phyloP scores from a whole-genome alignment of 2,329 filamentous ascomycete species.

The Colletotrichum sansevieriae region DNA sequence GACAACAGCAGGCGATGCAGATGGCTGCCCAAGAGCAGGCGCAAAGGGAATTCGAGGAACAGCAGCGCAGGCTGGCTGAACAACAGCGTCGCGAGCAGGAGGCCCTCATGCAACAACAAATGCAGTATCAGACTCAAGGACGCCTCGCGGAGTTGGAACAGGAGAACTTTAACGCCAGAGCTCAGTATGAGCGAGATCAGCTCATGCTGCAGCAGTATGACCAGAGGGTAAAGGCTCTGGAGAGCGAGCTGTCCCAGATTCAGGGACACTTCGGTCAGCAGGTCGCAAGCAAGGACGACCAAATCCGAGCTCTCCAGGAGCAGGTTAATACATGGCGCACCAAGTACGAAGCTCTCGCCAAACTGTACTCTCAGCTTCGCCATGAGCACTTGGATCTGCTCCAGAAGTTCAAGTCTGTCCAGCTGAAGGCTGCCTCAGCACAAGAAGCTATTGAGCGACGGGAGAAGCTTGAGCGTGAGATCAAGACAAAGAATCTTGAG shows the following conservation, averaged over 20 bases:
- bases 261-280: conserved; percentile 89
- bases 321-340: conserved; percentile 98
- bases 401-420: conserved; percentile 95
- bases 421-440: conserved; percentile 95
- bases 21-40: conserved; percentile 86
- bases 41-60: conserved; percentile 95
- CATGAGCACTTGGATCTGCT: conserved; percentile 95
- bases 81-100: conserved; percentile 93
- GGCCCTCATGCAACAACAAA: conserved; percentile 88
- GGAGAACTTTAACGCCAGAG: conserved; percentile 92
- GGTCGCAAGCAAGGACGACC: conserved; percentile 90
- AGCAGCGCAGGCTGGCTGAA: conserved; percentile 87
- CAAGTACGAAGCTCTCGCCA: conserved; percentile 96
- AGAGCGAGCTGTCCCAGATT: conserved; percentile 86
- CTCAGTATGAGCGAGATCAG: conserved; percentile 97
- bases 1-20: conserved; percentile 83
- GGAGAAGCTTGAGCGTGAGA: conserved; percentile 95
- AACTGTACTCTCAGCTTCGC: conserved; percentile 95
- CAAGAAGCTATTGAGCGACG: conserved; percentile 96
- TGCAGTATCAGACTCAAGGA: conserved; percentile 93
- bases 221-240: conserved; percentile 90
- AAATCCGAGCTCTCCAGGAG: conserved; percentile 92
- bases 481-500: conserved; percentile 99
- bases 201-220: conserved; percentile 98
- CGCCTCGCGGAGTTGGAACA: conserved; percentile 95